Percentiles rank a stretch among this genome's conserved stretches.
These are phyloP conservation scores for Amborella trichopoda DNA, from an alignment of 164 flowering plant genomes.

Conservation along the genomic window DNA sequence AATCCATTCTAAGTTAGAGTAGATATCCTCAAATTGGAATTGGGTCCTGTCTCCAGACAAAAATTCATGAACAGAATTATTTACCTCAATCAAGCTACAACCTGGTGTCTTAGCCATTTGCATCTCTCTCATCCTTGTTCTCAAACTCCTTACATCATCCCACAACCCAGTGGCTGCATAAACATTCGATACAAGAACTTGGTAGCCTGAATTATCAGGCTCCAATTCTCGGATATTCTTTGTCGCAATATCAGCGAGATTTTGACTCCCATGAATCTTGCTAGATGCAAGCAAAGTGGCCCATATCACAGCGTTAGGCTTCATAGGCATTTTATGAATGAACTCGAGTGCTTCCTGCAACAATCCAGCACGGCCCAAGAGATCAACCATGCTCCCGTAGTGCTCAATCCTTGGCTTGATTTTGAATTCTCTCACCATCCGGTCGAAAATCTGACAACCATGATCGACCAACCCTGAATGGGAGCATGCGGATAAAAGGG, in stretches of 20 bases:
- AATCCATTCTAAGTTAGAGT: too few relatives aligned
- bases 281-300: slow-evolving; percentile 34
- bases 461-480: slow-evolving; percentile 48
- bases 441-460: slow-evolving; percentile 24
- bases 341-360: slow-evolving; percentile 34
- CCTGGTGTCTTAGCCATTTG: slow-evolving; percentile 38
- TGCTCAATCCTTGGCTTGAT: slow-evolving; percentile 37
- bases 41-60: slow-evolving; percentile 28
- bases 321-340: slow-evolving; percentile 35
- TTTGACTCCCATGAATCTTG: slow-evolving; percentile 22
- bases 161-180: slow-evolving; percentile 31
- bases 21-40: slow-evolving; percentile 7
- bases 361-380: slow-evolving; percentile 41
- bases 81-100: slow-evolving; percentile 45
- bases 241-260: slow-evolving; percentile 16
- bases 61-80: slow-evolving; percentile 31
- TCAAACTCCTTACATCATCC: slow-evolving; percentile 21
- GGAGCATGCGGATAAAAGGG: slow-evolving; percentile 39
- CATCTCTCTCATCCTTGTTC: slow-evolving; percentile 25
- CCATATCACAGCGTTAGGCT: slow-evolving; percentile 47
- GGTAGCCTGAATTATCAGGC: slow-evolving; percentile 34
- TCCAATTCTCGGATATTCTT: slow-evolving; percentile 27
- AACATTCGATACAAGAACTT: slow-evolving; percentile 28
- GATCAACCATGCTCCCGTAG: slow-evolving; percentile 47
- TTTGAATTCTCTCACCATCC: slow-evolving; percentile 22